These are phyloP conservation scores for Cryomyces minteri DNA, from an alignment of 495 filamentous ascomycete species.

Conservation along the genomic window DNA sequence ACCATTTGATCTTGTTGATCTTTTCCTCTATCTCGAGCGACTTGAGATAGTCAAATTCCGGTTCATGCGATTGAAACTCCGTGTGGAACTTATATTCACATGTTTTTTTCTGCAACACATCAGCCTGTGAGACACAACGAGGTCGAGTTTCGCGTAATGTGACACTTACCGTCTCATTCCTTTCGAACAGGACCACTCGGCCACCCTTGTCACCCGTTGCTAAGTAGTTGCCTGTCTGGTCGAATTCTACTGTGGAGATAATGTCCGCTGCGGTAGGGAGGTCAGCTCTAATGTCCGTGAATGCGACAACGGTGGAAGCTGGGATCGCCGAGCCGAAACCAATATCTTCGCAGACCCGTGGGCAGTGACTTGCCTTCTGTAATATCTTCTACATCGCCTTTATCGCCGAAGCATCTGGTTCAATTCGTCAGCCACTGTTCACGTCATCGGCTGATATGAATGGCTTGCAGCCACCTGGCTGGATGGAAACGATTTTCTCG, in stretches of 20 bases:
- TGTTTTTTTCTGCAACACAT: slow-evolving; percentile 71
- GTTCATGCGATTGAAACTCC: slow-evolving; percentile 98
- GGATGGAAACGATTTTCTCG: too few species aligned
- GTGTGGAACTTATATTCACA: slow-evolving; percentile 99
- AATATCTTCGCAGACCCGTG: background rate
- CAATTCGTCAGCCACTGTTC: too few species aligned
- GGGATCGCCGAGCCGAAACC: too few species aligned
- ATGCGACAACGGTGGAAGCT: too few species aligned
- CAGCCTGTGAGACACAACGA: background rate
- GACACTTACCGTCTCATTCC: slow-evolving; percentile 77
- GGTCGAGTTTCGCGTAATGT: background rate
- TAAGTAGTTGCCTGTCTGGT: slow-evolving; percentile 95
- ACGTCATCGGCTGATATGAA: too few species aligned
- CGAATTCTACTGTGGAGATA: slow-evolving; percentile 98
- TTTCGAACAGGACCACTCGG: slow-evolving; percentile 88
- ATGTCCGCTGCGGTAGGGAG: slow-evolving; percentile 59
- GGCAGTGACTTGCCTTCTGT: slow-evolving; percentile 62
- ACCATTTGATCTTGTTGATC: slow-evolving; percentile 99
- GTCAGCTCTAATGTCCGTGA: too few species aligned
- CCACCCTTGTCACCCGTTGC: slow-evolving; percentile 97
- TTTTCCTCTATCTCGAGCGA: slow-evolving; percentile 99
- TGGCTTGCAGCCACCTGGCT: too few species aligned
- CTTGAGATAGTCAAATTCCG: slow-evolving; percentile 98
- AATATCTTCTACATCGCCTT: slow-evolving; percentile 98
- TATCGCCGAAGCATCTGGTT: slow-evolving; percentile 91